Conservation (phyloP, 805 yeast genomes). For the Novakomyces olei region DNA sequence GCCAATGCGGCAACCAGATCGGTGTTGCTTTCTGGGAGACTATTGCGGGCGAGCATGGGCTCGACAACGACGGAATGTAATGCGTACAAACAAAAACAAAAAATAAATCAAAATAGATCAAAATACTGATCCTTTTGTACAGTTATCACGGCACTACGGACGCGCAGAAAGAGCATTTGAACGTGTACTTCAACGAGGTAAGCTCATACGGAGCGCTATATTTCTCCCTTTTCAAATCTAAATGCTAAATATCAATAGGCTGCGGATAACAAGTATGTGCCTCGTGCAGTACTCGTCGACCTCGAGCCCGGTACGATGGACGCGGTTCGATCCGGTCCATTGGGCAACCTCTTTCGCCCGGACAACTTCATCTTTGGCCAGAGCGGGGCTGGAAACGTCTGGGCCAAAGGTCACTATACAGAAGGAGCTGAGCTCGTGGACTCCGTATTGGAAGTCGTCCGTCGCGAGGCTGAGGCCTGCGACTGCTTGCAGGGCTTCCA, state of each 20-base stretch:
- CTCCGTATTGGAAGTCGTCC: conserved; percentile 70
- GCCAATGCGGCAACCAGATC: conserved; percentile 68
- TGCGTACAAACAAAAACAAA: not conserved
- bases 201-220: not conserved
- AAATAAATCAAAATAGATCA: no score
- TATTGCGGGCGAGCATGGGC: conserved; percentile 13
- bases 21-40: conserved; percentile 84
- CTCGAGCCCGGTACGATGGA: conserved; percentile 90
- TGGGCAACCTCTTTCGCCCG: conserved; percentile 76
- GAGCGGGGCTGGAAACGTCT: conserved; percentile 85
- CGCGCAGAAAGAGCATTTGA: conserved; percentile 27
- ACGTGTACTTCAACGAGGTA: conserved; percentile 61
- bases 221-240: not conserved
- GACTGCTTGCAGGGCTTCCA: conserved; percentile 93
- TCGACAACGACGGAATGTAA: conserved; percentile 10
- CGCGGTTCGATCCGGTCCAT: conserved; percentile 50
- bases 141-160: conserved; percentile 13
- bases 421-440: conserved; percentile 93
- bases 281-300: conserved; percentile 83
- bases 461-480: conserved; percentile 87
- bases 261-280: conserved; percentile 68
- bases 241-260: conserved; percentile 26
- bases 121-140: not conserved
- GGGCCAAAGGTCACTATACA: conserved; percentile 96
- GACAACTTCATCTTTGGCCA: conserved; percentile 80